Base-by-base conservation (phyloP, 805 yeast genomes). In the Priceomyces medius region DNA sequence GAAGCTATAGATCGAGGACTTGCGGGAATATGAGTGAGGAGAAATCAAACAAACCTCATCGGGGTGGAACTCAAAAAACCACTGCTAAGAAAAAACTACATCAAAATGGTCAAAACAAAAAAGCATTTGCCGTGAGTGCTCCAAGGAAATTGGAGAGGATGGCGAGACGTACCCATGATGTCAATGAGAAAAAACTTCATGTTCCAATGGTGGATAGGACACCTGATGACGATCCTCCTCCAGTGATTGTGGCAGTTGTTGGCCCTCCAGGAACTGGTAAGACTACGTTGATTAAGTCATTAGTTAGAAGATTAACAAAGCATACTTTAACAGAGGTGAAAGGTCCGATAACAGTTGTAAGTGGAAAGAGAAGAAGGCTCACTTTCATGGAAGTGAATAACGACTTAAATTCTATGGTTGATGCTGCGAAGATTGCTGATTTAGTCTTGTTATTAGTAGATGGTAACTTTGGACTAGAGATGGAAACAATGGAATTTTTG, bases 261-360 rank as follows among this genome's bases (percentile, higher is more conserved):
- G 99, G 99, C 0, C 99, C 99, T 9, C 96, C 96, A 7, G 99
- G 99, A 12, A 93, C 98, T 0, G 99, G 99, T 49, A 93, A 93
- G 59, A 81, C 97, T 12, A 91, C 98, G 0, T 72, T 93, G 55
- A 88, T 93, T 55, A 84, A 88, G 60, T 88, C 97, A 5, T 70
- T 93, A 41, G 88, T 93, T 4, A 77, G 91, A 63, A 71, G 97
- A 59, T 76, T 88, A 63, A 81, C 98, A 4, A 93, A 93, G 63
- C 88, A 95, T 20, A 79, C 93, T 0, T 64, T 93, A 34, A 73
- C 80, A 24, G 98, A 93, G 51, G 79, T 93, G 41, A 87, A 87
- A 54, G 99, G 99, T 7, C 98, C 99, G 12, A 83, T 95, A 37
- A 93, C 99, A 0, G 91, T 93, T 7, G 99, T 93, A 16, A 83